Percentiles rank a stretch among this genome's conserved stretches.
Evolutionary conservation across 139 green algal genomes (phyloP).

Genomic region (Closterium sp.): DNA sequence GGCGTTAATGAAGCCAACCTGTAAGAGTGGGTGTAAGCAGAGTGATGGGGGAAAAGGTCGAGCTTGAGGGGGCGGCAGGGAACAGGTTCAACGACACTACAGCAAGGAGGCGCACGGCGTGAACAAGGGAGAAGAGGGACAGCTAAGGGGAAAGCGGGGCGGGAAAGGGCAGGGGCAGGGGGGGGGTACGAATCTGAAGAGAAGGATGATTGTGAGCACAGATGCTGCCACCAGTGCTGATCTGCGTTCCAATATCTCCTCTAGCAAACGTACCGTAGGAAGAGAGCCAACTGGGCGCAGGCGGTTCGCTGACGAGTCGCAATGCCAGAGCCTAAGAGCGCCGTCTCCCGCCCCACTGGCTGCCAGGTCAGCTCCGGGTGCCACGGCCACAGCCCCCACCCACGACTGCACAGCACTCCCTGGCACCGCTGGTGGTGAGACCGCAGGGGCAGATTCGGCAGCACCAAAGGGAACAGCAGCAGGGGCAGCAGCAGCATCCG

Average conservation of each 20-base stretch:
- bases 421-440: too few species aligned
- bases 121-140: neutral
- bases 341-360: conserved; percentile 86
- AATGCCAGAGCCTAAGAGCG: conserved; percentile 78
- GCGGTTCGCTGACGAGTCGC: conserved; percentile 31
- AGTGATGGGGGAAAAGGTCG: neutral
- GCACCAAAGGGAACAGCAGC: too few species aligned
- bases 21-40: neutral
- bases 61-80: too few species aligned
- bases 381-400: conserved; percentile 76
- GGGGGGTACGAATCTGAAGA: neutral
- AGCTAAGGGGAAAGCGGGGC: neutral
- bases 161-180: too few species aligned
- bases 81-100: too few species aligned
- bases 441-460: too few species aligned
- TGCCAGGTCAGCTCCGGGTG: conserved; percentile 71
- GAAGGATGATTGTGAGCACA: neutral
- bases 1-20: neutral
- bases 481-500: too few species aligned
- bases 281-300: conserved; percentile 63
- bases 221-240: neutral
- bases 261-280: conserved; percentile 56
- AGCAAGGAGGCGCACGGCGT: too few species aligned
- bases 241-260: neutral
- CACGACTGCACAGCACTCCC: conserved; percentile 57